Base-by-base conservation (phyloP, 768 basidiomycete species). In the Suillus alpinus region DNA sequence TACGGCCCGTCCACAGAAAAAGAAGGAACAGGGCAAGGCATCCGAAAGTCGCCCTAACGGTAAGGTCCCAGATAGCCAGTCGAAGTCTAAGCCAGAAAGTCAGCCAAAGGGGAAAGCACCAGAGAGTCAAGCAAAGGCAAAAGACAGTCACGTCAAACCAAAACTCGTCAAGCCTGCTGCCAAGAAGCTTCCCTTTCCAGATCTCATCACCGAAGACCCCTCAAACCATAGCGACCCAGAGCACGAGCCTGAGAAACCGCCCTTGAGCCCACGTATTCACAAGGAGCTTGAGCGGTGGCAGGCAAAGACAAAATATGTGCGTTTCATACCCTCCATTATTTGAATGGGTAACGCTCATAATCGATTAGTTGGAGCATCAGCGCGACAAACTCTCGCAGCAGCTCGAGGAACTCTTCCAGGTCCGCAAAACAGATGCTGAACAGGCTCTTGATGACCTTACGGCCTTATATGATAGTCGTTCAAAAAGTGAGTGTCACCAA, bases 401-500 rank as follows among this genome's bases (percentile, higher is more conserved):
- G 59, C 63, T 92, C 18, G 82, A 91, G 44, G 85, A 89, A 61
- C 69, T 84, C 7, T 78, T 83, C 57, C 76, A 79, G 37, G 73
- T 86, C 43, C 82, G 88, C 49, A 71, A 78, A 43, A 89, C 89
- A 6, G 91, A 92, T 62, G 75, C 88, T 32, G 90, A 93, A 66
- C 74, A 80, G 59, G 68, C 80, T 14, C 68, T 86, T 53, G 75
- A 78, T 59, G 77, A 83, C 14, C 75, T 83, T 57, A 77, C 78
- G 41, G 68, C 75, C 18, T 82, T 84, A 57, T 83, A 83, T 60
- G 80, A 88, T 56, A 78, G 78, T 0, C 77, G 78, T 31, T 70
- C 83, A 23, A 77, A 80, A 69, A 81, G 91, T 89, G 67, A 58
- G 77, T 53, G 41, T 5, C n/a, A 51, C 53, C 37, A 2, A 39